Evolutionary conservation across 1,139 yeast species (phyloP), one percentile per base, ranked within the genome.

Genomic region (Magnusiomyces clavatus): DNA sequence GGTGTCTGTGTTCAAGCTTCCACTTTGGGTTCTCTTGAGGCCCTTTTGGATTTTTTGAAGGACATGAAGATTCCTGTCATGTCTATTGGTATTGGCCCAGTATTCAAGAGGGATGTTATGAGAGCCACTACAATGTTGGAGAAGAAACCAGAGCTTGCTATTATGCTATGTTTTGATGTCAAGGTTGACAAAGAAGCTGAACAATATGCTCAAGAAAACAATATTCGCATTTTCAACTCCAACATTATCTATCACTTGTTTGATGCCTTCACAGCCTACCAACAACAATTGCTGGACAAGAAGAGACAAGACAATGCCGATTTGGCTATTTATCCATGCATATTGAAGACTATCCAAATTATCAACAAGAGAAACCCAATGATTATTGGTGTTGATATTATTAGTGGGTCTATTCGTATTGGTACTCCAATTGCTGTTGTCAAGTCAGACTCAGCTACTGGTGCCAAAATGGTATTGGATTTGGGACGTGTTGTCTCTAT

Each of bases 1-100:
- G 99, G 98, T 78, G 98, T 94, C 52, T 89, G 90, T 62, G 99
- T 94, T 45, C 99, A 94, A 74, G 97, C 98, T 0, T 89, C 97
- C 11, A 94, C 98, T 19, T 80, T 92, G 67, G 99, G 98, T 77
- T 90, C 98, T 43, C 77, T 92, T 65, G 99, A 92, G 74, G 99
- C 99, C 1, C 76, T 92, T 62, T 79, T 92, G 61, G 97, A 92
- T 71, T 94, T 92, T 87, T 80, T 92, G 70, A 90, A 90, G 74
- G 96, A 87, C 64, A 88, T 89, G 97, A 92, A 92, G 77, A 92
- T 94, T 69, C 99, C 99, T 36, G 99, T 92, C 49, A 89, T 90
- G 96, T 86, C 96, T 43, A 90, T 92, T 68, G 95, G 97, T 54
- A 79, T 94, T 67, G 99, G 99, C 62, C 98, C 98, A 54, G 98